A percentile compares a stretch with the other conserved stretches of the same genome.
Evolutionary conservation across 345 rosid species (phyloP).

Genomic region (Syzygium aqueum): DNA sequence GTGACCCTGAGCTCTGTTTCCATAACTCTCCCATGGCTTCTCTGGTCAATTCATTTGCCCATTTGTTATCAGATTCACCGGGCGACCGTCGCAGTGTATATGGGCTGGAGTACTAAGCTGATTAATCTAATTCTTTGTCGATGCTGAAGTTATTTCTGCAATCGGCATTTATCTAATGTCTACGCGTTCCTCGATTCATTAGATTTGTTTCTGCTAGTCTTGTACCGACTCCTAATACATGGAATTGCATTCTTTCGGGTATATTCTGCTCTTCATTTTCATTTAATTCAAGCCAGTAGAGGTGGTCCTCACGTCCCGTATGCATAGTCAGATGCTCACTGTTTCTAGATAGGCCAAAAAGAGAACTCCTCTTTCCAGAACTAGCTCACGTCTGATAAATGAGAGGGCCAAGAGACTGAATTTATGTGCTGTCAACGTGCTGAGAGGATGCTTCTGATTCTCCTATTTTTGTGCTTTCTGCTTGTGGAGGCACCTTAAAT

Average conservation of each 20-base stretch:
- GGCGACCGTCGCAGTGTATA: background rate
- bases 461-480: constrained; percentile 7
- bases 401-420: background rate
- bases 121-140: background rate
- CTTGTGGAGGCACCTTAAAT: constrained; percentile 2
- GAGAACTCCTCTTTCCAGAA: background rate
- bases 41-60: background rate
- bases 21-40: background rate
- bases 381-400: background rate
- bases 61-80: background rate
- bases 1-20: no score
- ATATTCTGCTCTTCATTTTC: no score
- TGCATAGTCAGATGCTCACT: background rate
- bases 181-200: background rate
- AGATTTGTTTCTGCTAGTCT: background rate
- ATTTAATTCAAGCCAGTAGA: no score
- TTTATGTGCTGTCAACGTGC: constrained; percentile 15
- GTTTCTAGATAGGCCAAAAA: background rate
- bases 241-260: background rate
- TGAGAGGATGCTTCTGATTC: background rate
- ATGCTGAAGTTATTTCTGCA: background rate
- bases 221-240: background rate
- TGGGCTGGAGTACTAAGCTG: background rate
- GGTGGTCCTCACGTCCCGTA: no score
- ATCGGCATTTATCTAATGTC: background rate